These are phyloP conservation scores for Plasmodium vivax DNA, from an alignment of 169 alveolate genomes.

Conservation along the genomic window DNA sequence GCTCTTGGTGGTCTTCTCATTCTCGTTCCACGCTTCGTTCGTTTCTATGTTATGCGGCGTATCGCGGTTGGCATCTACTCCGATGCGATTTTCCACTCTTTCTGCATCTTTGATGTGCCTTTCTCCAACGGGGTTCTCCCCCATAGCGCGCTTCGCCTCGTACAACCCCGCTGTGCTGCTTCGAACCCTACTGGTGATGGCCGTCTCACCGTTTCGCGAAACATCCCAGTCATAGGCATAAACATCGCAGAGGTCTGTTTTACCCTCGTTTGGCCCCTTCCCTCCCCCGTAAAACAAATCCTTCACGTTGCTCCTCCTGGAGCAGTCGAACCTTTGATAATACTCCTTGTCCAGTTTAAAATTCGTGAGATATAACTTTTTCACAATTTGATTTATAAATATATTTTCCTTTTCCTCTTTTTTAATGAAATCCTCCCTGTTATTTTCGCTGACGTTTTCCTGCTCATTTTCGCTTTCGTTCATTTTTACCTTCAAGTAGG, in stretches of 20 bases:
- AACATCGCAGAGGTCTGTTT: background rate
- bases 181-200: background rate
- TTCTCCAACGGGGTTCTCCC: background rate
- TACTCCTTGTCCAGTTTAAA: slow-evolving; percentile 50
- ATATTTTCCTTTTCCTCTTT: slow-evolving; percentile 62
- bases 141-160: background rate
- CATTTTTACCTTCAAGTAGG: slow-evolving; percentile 64
- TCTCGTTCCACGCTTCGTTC: background rate
- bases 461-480: slow-evolving; percentile 41
- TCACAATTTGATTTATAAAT: slow-evolving; percentile 52
- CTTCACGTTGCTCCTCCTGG: background rate
- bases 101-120: background rate
- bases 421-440: slow-evolving; percentile 14
- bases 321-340: slow-evolving; percentile 42
- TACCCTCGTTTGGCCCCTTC: background rate
- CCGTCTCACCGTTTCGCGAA: background rate
- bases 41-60: background rate
- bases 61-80: background rate
- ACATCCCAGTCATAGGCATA: background rate
- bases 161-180: background rate
- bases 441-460: slow-evolving; percentile 48
- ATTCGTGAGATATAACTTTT: slow-evolving; percentile 67
- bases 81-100: background rate
- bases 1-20: background rate
- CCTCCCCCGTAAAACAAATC: background rate